Conservation (phyloP, 83 land plant species). For the Larix sibirica region DNA sequence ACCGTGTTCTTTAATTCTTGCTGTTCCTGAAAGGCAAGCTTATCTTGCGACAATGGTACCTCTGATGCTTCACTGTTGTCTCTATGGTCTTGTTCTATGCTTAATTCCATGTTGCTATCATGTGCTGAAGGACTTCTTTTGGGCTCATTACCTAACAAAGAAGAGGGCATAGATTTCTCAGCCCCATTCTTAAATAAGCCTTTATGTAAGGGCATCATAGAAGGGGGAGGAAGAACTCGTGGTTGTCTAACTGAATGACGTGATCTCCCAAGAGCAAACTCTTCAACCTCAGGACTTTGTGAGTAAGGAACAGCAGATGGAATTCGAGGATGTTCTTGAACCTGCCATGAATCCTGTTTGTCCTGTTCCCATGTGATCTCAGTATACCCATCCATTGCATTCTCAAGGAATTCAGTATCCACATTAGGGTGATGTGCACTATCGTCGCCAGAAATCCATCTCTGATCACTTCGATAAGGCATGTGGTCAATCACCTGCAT, state of each 20-base stretch:
- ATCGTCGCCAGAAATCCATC: conserved; percentile 30
- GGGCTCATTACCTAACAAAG: conserved; percentile 22
- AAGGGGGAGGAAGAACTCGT: conserved; percentile 71
- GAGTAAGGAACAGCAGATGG: conserved; percentile 26
- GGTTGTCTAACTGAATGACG: conserved; percentile 62
- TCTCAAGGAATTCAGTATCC: conserved; percentile 35
- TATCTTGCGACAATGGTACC: not conserved
- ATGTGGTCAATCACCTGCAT: conserved; percentile 34
- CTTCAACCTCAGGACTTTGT: conserved; percentile 47
- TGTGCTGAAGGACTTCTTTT: not conserved
- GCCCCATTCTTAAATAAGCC: conserved; percentile 20
- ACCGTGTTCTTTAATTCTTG: conserved; percentile 23
- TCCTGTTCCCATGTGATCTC: conserved; percentile 34
- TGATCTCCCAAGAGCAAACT: conserved; percentile 39
- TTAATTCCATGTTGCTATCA: not conserved
- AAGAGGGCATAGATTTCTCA: conserved; percentile 33
- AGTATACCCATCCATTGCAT: conserved; percentile 29
- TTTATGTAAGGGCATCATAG: conserved; percentile 33
- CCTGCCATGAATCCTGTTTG: conserved; percentile 14
- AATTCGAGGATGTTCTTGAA: conserved; percentile 22
- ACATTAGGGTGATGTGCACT: conserved; percentile 28
- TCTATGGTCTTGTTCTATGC: not conserved
- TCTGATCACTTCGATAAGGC: conserved; percentile 27
- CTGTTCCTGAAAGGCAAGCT: conserved; percentile 3
- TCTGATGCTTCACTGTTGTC: not conserved